phyloP scores from a whole-genome alignment of 495 filamentous ascomycete genomes.

The Parathielavia hyrcaniae region DNA sequence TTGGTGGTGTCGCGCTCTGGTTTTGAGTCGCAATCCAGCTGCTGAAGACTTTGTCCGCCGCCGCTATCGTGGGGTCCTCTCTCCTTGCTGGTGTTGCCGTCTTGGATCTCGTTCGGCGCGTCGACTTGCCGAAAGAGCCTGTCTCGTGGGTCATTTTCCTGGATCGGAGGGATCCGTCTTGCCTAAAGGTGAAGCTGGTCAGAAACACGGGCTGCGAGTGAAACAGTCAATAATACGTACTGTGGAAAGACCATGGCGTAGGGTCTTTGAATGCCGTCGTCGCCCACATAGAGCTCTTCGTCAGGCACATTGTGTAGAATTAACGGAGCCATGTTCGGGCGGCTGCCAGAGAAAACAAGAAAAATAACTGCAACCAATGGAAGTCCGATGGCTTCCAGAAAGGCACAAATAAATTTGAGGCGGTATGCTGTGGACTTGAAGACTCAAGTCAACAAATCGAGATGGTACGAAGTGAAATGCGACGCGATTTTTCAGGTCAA shows the following conservation, averaged over 20 bases:
- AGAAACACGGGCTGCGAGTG: neutral
- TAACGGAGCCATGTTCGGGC: slow-evolving; percentile 46
- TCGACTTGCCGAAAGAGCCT: slow-evolving; percentile 53
- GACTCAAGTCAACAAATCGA: neutral
- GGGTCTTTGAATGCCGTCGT: slow-evolving; percentile 50
- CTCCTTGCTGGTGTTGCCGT: slow-evolving; percentile 47
- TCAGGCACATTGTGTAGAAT: slow-evolving; percentile 56
- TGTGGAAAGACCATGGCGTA: slow-evolving; percentile 52
- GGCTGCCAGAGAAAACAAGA: neutral
- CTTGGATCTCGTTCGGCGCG: slow-evolving; percentile 46
- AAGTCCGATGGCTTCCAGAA: neutral
- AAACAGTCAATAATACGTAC: slow-evolving; percentile 32
- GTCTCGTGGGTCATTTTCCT: slow-evolving; percentile 44
- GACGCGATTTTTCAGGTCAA: slow-evolving; percentile 25
- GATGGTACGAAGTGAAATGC: neutral
- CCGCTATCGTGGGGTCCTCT: slow-evolving; percentile 51
- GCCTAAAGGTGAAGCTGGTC: slow-evolving; percentile 23
- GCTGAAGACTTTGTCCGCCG: slow-evolving; percentile 46
- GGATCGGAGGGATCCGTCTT: slow-evolving; percentile 36
- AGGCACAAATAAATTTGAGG: neutral
- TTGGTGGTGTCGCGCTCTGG: slow-evolving; percentile 24
- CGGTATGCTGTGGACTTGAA: neutral
- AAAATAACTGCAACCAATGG: slow-evolving; percentile 1
- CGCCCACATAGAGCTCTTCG: slow-evolving; percentile 52
- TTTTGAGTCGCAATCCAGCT: slow-evolving; percentile 35